Evolutionary conservation across 305 asterid genomes (phyloP).

Genomic region (Rubia balearica): DNA sequence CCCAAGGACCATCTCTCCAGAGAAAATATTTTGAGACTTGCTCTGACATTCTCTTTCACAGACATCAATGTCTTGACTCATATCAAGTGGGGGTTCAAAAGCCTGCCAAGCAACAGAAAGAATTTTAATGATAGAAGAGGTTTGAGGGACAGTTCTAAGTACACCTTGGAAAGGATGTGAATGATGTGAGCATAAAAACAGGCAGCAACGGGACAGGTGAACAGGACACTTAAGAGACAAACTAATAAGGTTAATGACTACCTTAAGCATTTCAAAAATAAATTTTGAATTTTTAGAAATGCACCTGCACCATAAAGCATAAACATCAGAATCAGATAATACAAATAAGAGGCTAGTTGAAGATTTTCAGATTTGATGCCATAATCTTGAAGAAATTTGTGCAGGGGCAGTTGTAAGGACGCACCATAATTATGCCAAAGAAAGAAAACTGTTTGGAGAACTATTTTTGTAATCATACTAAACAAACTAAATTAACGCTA

Average conservation of each 20-base stretch:
- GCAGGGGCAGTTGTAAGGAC: constrained; percentile 6
- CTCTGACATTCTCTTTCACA: constrained; percentile 37
- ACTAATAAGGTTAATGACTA: constrained; percentile 24
- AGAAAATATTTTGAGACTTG: constrained; percentile 31
- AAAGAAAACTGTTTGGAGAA: neutral
- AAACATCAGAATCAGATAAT: constrained; percentile 21
- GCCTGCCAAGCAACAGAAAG: constrained; percentile 46
- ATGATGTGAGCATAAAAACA: neutral
- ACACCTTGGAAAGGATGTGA: constrained; percentile 8
- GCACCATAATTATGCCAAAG: constrained; percentile 4
- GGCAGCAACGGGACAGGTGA: constrained; percentile 2
- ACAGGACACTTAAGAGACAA: constrained; percentile 11
- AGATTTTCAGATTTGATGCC: constrained; percentile 3
- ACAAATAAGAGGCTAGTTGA: neutral
- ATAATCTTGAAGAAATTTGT: neutral
- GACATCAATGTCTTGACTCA: constrained; percentile 49
- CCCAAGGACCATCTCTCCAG: constrained; percentile 29
- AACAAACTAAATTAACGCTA: neutral
- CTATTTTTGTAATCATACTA: neutral
- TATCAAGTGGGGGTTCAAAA: constrained; percentile 91
- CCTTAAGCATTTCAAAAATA: constrained; percentile 98
- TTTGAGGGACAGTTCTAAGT: constrained; percentile 10
- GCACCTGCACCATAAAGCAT: constrained; percentile 57
- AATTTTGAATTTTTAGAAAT: constrained; percentile 75
- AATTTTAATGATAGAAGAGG: neutral